These are phyloP conservation scores for Thermothelomyces thermophilus DNA, from an alignment of 2,329 filamentous ascomycete genomes.

Conservation along the genomic window DNA sequence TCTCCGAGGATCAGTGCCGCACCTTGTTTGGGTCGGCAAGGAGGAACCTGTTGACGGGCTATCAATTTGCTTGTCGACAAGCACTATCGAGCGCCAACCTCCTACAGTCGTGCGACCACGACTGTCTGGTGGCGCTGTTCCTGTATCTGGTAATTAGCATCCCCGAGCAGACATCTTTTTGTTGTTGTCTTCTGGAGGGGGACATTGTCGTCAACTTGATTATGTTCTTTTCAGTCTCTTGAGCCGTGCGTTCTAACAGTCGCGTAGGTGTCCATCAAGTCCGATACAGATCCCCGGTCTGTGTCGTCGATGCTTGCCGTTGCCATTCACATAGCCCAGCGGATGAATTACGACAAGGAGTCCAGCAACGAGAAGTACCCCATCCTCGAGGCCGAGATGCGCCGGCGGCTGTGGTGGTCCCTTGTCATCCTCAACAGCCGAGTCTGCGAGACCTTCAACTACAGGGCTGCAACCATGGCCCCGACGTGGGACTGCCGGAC, in stretches of 20 bases:
- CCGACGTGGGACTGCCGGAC: conserved; percentile 38
- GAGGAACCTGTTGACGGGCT: conserved; percentile 35
- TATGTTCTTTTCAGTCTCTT: no score
- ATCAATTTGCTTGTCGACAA: conserved; percentile 45
- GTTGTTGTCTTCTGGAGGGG: no score
- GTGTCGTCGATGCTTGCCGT: conserved; percentile 46
- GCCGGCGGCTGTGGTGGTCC: conserved; percentile 57
- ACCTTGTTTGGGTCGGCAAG: conserved; percentile 36
- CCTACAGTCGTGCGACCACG: conserved; percentile 43
- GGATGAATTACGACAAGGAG: conserved; percentile 51
- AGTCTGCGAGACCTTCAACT: conserved; percentile 44
- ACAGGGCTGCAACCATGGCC: conserved; percentile 26
- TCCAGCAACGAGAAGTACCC: conserved; percentile 23
- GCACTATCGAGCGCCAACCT: conserved; percentile 47
- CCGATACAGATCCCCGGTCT: conserved; percentile 41
- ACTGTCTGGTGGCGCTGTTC: conserved; percentile 50
- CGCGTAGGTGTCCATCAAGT: conserved; percentile 44
- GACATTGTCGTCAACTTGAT: no score
- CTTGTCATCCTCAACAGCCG: conserved; percentile 51
- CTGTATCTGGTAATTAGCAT: conserved; percentile 53
- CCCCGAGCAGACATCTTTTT: no score
- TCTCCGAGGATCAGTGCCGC: conserved; percentile 38
- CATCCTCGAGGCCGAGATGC: conserved; percentile 50
- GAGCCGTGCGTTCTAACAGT: neutral
- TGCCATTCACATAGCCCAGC: conserved; percentile 50